These are phyloP conservation scores for Quercus rubra DNA, from an alignment of 306 rosid species.

Conservation along the genomic window DNA sequence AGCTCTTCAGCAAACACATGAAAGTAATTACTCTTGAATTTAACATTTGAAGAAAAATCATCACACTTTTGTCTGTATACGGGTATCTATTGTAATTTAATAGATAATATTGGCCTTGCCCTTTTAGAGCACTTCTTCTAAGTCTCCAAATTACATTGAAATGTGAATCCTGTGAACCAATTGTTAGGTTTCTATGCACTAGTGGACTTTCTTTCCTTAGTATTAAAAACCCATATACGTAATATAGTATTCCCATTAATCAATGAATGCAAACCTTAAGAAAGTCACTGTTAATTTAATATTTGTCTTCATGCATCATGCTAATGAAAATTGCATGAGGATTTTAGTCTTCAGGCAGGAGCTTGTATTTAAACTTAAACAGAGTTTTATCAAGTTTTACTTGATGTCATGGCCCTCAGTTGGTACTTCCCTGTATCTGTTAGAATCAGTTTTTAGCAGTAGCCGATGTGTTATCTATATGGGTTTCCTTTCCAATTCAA, in stretches of 20 bases:
- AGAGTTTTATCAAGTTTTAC: background rate
- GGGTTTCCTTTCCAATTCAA: background rate
- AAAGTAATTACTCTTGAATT: slow-evolving; percentile 46
- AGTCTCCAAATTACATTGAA: background rate
- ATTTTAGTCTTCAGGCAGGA: background rate
- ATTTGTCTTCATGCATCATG: background rate
- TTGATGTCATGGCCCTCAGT: background rate
- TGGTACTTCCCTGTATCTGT: background rate
- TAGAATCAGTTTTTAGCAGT: background rate
- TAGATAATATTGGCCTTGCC: background rate
- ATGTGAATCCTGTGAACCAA: background rate
- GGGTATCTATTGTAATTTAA: background rate
- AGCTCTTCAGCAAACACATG: slow-evolving; percentile 63
- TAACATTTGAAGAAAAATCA: background rate
- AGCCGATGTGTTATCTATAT: background rate
- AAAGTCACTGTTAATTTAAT: background rate
- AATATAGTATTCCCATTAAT: background rate
- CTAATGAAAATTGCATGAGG: background rate
- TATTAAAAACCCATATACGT: background rate
- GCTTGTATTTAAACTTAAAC: background rate
- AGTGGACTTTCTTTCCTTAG: background rate
- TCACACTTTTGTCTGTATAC: background rate
- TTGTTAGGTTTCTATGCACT: background rate
- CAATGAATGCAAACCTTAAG: background rate
- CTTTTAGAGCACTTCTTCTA: background rate